phyloP scores from a whole-genome alignment of 148 eudicot genomes.

The Spergularia bocconei region DNA sequence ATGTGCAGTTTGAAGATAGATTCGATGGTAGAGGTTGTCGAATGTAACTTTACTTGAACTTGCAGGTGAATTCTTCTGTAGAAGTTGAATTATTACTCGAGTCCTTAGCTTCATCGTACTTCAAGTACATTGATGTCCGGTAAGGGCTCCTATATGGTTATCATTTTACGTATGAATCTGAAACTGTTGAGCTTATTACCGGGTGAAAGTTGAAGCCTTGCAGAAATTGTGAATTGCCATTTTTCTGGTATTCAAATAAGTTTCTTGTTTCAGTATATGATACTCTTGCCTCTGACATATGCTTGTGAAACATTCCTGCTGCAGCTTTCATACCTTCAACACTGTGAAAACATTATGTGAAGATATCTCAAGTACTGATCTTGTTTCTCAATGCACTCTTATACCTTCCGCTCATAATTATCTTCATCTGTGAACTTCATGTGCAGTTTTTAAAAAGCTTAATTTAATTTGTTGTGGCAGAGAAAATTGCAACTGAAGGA shows the following conservation, averaged over 20 bases:
- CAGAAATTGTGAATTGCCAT: not conserved
- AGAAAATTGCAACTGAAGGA: slow-evolving; percentile 26
- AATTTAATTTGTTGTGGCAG: slow-evolving; percentile 25
- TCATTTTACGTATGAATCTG: not conserved
- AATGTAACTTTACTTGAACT: slow-evolving; percentile 2
- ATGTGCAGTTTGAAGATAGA: not conserved
- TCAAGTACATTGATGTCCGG: slow-evolving; percentile 88
- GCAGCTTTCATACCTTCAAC: slow-evolving; percentile 68
- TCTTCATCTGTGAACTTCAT: not conserved
- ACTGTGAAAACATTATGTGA: slow-evolving; percentile 55
- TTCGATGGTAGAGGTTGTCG: not conserved
- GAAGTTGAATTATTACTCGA: slow-evolving; percentile 55
- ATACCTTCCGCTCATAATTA: not conserved
- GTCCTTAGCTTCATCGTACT: slow-evolving; percentile 60
- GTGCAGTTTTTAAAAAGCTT: not conserved
- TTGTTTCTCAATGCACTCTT: not conserved
- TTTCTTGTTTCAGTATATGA: not conserved
- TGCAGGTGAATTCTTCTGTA: slow-evolving; percentile 56
- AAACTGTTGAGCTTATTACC: not conserved
- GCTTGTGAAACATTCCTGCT: slow-evolving; percentile 10
- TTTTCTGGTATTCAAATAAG: not conserved
- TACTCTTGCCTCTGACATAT: not conserved
- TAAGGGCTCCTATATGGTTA: slow-evolving; percentile 36
- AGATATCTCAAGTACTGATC: slow-evolving; percentile 42
- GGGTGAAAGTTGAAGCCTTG: not conserved